These are phyloP conservation scores for Leccinellum rugosiceps DNA, from an alignment of 768 basidiomycete species.

Conservation along the genomic window DNA sequence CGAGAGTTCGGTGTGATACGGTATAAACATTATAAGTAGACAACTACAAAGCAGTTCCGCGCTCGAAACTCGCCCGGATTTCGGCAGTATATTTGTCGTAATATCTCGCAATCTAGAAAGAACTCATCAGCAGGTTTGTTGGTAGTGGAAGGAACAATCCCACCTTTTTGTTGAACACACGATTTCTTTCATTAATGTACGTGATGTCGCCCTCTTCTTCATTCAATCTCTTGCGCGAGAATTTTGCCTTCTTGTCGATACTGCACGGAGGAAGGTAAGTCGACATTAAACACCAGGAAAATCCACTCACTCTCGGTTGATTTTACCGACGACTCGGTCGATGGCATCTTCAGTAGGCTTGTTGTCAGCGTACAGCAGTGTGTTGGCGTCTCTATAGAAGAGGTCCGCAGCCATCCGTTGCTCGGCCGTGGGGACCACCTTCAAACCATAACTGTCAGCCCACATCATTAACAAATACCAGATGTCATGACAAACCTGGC, in stretches of 20 bases:
- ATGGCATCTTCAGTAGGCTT: slow-evolving; percentile 96
- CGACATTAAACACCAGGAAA: neutral
- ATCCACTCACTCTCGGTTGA: slow-evolving; percentile 83
- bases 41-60: slow-evolving; percentile 81
- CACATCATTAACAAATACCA: neutral
- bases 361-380: slow-evolving; percentile 89
- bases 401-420: slow-evolving; percentile 73
- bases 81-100: slow-evolving; percentile 97
- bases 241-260: slow-evolving; percentile 86
- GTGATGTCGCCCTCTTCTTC: slow-evolving; percentile 96
- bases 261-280: slow-evolving; percentile 36
- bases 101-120: slow-evolving; percentile 77
- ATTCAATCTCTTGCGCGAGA: slow-evolving; percentile 84
- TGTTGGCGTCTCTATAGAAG: slow-evolving; percentile 92
- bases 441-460: slow-evolving; percentile 9
- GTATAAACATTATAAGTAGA: slow-evolving; percentile 1
- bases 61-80: slow-evolving; percentile 96
- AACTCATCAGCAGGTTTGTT: neutral
- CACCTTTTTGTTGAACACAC: slow-evolving; percentile 98
- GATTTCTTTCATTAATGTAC: slow-evolving; percentile 98
- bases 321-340: slow-evolving; percentile 85
- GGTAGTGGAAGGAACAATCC: neutral
- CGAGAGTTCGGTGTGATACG: slow-evolving; percentile 4
- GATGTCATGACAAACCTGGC: slow-evolving; percentile 34
- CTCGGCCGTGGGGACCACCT: slow-evolving; percentile 53